phyloP scores from a whole-genome alignment of 2,329 filamentous ascomycete species.

The Claviceps spartinae region DNA sequence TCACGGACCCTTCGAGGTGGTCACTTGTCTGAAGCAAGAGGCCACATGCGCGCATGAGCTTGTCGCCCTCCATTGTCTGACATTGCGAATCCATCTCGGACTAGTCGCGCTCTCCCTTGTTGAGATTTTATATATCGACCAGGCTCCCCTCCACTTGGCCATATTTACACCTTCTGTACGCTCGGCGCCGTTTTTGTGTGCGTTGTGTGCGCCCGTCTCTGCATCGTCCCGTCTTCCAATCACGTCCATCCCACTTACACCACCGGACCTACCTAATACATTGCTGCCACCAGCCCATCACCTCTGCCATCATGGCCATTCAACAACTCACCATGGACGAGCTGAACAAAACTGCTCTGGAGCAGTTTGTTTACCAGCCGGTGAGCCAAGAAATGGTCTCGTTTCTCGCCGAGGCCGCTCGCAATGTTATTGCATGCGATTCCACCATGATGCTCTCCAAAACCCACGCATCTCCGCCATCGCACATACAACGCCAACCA shows the following conservation, averaged over 20 bases:
- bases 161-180: neutral
- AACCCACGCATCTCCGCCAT: conserved; percentile 7
- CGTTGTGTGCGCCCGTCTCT: neutral
- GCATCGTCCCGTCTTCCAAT: neutral
- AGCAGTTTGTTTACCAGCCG: conserved; percentile 66
- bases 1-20: conserved; percentile 15
- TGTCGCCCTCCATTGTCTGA: conserved; percentile 10
- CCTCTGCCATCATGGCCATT: conserved; percentile 31
- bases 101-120: conserved; percentile 8
- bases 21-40: conserved; percentile 15
- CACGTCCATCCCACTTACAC: neutral
- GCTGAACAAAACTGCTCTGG: conserved; percentile 61
- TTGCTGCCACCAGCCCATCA: neutral
- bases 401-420: conserved; percentile 61
- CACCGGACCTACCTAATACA: neutral
- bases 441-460: conserved; percentile 38
- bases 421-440: conserved; percentile 71
- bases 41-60: conserved; percentile 19
- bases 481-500: neutral
- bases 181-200: neutral
- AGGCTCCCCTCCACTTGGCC: neutral
- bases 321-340: conserved; percentile 35
- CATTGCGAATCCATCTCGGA: conserved; percentile 3
- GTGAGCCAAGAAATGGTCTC: conserved; percentile 65
- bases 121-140: conserved; percentile 7